phyloP scores from a whole-genome alignment of 176 grass and related monocot genomes.

The Carex scoparia region DNA sequence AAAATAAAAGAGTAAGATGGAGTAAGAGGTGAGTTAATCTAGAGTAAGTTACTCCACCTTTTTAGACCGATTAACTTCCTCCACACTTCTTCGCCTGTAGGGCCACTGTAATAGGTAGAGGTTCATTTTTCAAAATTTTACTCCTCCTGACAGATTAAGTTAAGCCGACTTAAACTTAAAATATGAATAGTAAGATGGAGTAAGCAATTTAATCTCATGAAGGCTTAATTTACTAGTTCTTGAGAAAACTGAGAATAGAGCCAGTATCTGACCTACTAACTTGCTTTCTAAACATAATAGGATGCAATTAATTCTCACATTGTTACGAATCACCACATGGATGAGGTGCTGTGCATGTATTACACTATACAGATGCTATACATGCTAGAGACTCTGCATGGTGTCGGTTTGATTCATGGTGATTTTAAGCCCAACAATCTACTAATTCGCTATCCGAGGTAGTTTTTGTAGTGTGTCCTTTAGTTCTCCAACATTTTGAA shows the following conservation, averaged over 20 bases:
- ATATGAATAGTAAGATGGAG: no score
- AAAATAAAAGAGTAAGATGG: no score
- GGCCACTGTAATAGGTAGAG: no score
- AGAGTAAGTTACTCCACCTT: no score
- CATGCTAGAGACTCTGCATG: constrained; percentile 74
- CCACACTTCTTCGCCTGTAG: no score
- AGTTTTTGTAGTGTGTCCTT: constrained; percentile 7
- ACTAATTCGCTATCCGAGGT: constrained; percentile 79
- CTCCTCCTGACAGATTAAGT: no score
- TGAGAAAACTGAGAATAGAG: background rate
- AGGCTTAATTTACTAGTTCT: background rate
- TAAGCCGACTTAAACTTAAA: no score
- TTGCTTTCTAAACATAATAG: constrained; percentile 33
- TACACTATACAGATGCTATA: constrained; percentile 86
- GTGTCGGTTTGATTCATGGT: constrained; percentile 70
- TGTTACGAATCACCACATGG: constrained; percentile 49
- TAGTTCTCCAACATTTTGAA: background rate
- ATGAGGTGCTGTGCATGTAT: constrained; percentile 90
- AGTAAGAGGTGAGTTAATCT: no score
- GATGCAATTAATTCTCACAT: constrained; percentile 83
- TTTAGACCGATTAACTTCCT: no score
- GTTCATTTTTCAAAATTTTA: no score
- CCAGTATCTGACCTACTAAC: background rate
- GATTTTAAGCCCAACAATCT: constrained; percentile 98
- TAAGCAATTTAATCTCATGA: no score